Base-by-base conservation (phyloP, 2,329 filamentous ascomycete species). In the Fusarium nelsonii region DNA sequence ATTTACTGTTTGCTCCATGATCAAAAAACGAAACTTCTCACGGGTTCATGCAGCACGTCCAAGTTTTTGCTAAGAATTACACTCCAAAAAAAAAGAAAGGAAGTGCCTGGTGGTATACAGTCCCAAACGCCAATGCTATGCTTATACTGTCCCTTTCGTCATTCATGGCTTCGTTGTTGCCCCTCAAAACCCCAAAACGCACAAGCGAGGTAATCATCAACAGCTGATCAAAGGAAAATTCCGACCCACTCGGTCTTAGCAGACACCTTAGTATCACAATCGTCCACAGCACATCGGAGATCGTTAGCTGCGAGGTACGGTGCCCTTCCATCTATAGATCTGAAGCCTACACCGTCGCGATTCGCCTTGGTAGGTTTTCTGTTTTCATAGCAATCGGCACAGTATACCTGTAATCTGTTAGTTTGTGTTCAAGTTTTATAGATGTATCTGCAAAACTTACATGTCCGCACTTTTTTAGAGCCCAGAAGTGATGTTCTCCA, bases 391-490 rank as follows among this genome's bases (percentile, higher is more conserved):
- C 88, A 91, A 10, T 81, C 81, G 60, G 84, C 84, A 78, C 88
- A 91, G 74, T 88, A 91, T 15, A 90, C 88, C 88, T 90, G 41
- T 8, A 14, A 8, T 28, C 34, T 36, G 66, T 65, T 46, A 63
- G 59, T 51, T 60, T 23, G 18, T 10, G 3, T 18, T 36, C 28
- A 51, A 15, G 30, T 46, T 36, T 26, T 7, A 32, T 16, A 40
- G 45, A 20, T 32, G 30, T 37, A 46, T 26, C 11, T 41, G n/a
- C 7, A 18, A 78, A 37, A 41, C 84, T 76, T 86, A 98, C 96
- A 82, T 99, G 96, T 69, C 96, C 96, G 78, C 96, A 99, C 52
- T 86, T 86, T 79, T 94, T 97, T 36, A 96, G 85, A 1, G 96
- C 91, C 94, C 94, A 98, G 66, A 98, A 95, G 74, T 97, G 92